Conservation (phyloP, 2,329 filamentous ascomycete genomes). For the Claviceps digitariae region DNA sequence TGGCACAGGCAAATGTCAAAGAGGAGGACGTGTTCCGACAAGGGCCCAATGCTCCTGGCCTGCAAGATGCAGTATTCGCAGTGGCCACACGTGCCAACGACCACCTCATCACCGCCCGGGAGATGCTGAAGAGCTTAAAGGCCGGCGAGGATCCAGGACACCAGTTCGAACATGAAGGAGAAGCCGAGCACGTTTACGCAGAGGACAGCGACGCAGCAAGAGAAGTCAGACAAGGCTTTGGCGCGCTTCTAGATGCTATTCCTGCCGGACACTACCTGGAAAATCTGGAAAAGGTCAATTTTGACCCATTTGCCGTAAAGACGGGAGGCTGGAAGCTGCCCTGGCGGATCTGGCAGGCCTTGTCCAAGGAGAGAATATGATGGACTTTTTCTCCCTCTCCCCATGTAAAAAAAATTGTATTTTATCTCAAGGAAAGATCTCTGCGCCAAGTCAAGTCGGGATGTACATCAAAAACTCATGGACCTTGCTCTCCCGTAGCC, state of each 20-base stretch:
- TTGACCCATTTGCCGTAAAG: slow-evolving; percentile 62
- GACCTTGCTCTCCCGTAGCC: too few species aligned
- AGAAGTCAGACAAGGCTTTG: slow-evolving; percentile 51
- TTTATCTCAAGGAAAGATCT: too few species aligned
- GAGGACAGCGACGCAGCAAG: slow-evolving; percentile 22
- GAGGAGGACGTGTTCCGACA: slow-evolving; percentile 83
- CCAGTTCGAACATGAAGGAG: slow-evolving; percentile 75
- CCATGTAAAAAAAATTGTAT: too few species aligned
- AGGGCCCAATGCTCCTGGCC: slow-evolving; percentile 62
- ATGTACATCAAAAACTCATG: too few species aligned
- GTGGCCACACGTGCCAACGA: slow-evolving; percentile 92
- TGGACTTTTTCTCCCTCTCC: too few species aligned
- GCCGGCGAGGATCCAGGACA: slow-evolving; percentile 65
- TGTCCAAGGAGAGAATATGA: slow-evolving; percentile 35
- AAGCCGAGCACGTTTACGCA: slow-evolving; percentile 50
- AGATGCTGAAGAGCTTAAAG: slow-evolving; percentile 74
- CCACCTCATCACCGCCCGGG: slow-evolving; percentile 82
- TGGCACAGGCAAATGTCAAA: slow-evolving; percentile 66
- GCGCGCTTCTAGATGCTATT: slow-evolving; percentile 67
- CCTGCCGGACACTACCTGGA: slow-evolving; percentile 68
- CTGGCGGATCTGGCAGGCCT: slow-evolving; percentile 52
- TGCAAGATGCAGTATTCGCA: slow-evolving; percentile 80
- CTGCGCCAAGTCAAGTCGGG: too few species aligned
- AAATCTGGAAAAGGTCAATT: slow-evolving; percentile 65
- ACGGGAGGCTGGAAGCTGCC: slow-evolving; percentile 65